A percentile compares a stretch with the other conserved stretches of the same genome.
Evolutionary conservation across 192 early-diverging fungal species (phyloP).

Genomic region (Rhizoclosmatium globosum): DNA sequence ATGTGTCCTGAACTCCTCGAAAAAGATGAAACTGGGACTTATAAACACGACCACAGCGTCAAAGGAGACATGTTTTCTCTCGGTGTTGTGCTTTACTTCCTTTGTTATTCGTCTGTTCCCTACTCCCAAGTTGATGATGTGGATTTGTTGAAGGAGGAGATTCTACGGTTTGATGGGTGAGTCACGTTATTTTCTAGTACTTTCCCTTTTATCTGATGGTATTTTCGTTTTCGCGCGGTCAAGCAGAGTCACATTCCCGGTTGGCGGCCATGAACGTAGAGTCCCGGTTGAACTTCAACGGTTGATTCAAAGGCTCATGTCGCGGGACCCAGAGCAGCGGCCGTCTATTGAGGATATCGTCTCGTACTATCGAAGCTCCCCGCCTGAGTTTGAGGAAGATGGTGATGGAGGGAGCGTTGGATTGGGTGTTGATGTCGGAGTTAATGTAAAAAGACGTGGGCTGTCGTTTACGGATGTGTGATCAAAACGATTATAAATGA

Average conservation of each 20-base stretch:
- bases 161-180: conserved; percentile 64
- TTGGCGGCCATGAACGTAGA: conserved; percentile 35
- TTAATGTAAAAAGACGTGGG: background rate
- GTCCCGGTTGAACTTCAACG: conserved; percentile 66
- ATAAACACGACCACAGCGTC: conserved; percentile 78
- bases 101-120: conserved; percentile 87
- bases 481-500: no score
- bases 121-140: conserved; percentile 89
- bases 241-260: conserved; percentile 47
- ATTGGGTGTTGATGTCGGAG: background rate
- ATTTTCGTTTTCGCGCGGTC: background rate
- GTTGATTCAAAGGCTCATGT: conserved; percentile 64
- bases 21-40: conserved; percentile 71
- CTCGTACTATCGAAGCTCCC: conserved; percentile 13
- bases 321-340: conserved; percentile 61
- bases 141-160: conserved; percentile 82
- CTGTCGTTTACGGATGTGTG: conserved; percentile 16
- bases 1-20: conserved; percentile 79
- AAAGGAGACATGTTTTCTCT: conserved; percentile 96
- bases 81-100: conserved; percentile 92
- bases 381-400: conserved; percentile 15
- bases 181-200: background rate
- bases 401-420: background rate
- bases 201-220: background rate
- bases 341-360: conserved; percentile 72